These are phyloP conservation scores for Tricholoma hemisulphureum DNA, from an alignment of 768 basidiomycete species.

Conservation along the genomic window DNA sequence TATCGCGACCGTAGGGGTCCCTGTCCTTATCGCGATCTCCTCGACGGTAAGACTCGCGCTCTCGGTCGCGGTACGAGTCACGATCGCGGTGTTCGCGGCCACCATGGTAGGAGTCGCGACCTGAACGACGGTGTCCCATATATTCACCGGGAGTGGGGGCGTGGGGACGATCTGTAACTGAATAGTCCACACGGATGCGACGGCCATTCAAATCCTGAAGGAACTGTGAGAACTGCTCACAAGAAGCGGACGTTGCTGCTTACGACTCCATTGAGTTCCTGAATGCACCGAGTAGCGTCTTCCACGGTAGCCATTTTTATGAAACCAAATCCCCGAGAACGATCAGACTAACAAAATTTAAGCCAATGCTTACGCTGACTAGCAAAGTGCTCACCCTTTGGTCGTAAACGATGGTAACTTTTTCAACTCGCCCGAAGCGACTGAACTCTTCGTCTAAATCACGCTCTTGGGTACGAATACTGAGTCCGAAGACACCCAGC, in stretches of 20 bases:
- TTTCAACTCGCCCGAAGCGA: conserved; percentile 86
- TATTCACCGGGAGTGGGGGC: conserved; percentile 97
- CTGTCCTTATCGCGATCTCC: conserved; percentile 54
- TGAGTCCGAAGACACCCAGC: conserved; percentile 97
- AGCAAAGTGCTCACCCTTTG: conserved; percentile 68
- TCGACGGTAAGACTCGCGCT: conserved; percentile 52
- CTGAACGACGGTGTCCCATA: conserved; percentile 82
- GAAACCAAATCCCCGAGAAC: conserved; percentile 97
- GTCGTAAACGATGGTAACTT: conserved; percentile 96
- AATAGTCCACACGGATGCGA: conserved; percentile 95
- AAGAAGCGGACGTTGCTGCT: conserved; percentile 28
- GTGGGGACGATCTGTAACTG: conserved; percentile 91
- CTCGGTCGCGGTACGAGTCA: conserved; percentile 37
- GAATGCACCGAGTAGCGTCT: conserved; percentile 84
- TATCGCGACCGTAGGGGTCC: conserved; percentile 69
- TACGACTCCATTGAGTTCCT: conserved; percentile 89
- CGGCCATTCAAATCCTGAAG: conserved; percentile 89
- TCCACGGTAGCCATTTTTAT: conserved; percentile 90
- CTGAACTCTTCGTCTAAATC: conserved; percentile 94
- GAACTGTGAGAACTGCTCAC: neutral
- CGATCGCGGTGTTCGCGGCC: conserved; percentile 35
- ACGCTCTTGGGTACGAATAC: conserved; percentile 89
- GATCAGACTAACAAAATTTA: conserved; percentile 64
- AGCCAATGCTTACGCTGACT: conserved; percentile 8
- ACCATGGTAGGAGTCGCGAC: conserved; percentile 37